Evolutionary conservation across 2,329 filamentous ascomycete species (phyloP).

Genomic region (Ceratocystis papillata): DNA sequence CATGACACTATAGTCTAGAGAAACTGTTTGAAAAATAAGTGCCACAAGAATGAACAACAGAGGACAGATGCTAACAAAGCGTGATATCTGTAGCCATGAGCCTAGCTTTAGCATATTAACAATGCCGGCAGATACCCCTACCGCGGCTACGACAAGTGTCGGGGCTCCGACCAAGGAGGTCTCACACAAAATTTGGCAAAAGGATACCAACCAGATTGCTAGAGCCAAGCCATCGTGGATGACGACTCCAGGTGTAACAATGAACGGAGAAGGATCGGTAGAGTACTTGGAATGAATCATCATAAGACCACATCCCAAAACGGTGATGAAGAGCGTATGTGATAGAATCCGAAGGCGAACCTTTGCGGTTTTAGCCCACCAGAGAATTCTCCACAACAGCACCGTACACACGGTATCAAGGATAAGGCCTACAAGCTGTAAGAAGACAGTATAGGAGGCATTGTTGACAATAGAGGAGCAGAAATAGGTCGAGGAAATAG

Average conservation of each 20-base stretch:
- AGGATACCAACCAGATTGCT: constrained; percentile 37
- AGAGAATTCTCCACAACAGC: constrained; percentile 42
- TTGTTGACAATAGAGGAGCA: constrained; percentile 39
- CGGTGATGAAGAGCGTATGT: constrained; percentile 32
- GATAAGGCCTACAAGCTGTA: constrained; percentile 38
- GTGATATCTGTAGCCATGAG: constrained; percentile 26
- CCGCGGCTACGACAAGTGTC: constrained; percentile 14
- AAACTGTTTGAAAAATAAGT: constrained; percentile 17
- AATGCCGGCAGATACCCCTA: constrained; percentile 22
- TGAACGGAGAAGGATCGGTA: constrained; percentile 12
- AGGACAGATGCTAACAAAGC: constrained; percentile 27
- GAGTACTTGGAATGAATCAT: constrained; percentile 19
- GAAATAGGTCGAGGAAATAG: constrained; percentile 38
- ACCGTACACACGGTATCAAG: constrained; percentile 40
- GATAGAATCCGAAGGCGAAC: constrained; percentile 38
- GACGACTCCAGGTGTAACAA: constrained; percentile 3
- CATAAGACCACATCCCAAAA: constrained; percentile 16
- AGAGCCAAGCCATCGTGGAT: constrained; percentile 40
- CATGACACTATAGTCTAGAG: constrained; percentile 17
- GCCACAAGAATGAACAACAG: constrained; percentile 29
- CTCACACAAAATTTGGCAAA: constrained; percentile 39
- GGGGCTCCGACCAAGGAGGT: constrained; percentile 28
- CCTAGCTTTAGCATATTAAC: constrained; percentile 24
- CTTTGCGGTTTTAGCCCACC: constrained; percentile 41
- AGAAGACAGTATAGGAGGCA: constrained; percentile 31